These are phyloP conservation scores for Cairneyella variabilis DNA, from an alignment of 495 filamentous ascomycete genomes.

Conservation along the genomic window DNA sequence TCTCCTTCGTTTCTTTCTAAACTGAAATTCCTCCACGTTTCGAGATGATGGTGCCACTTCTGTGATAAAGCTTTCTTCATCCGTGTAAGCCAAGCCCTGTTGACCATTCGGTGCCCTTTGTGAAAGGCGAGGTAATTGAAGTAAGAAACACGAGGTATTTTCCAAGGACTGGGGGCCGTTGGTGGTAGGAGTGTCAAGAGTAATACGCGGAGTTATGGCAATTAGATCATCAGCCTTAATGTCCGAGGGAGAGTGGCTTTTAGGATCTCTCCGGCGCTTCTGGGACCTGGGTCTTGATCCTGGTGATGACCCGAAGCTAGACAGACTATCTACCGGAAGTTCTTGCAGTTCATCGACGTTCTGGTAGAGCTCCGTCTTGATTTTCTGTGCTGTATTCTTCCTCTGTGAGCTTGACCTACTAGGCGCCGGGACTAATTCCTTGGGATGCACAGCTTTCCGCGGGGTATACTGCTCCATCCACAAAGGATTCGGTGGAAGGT, in stretches of 20 bases:
- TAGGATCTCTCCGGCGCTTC: no score
- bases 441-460: background rate
- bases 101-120: background rate
- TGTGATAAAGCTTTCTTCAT: constrained; percentile 22
- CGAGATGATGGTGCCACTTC: constrained; percentile 24
- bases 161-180: background rate
- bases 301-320: background rate
- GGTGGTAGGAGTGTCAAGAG: background rate
- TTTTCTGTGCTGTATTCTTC: background rate
- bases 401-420: background rate
- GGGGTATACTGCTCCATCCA: background rate
- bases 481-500: background rate
- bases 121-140: background rate
- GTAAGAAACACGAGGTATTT: background rate
- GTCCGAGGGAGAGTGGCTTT: background rate
- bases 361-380: background rate
- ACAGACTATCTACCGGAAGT: background rate
- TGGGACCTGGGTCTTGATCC: background rate
- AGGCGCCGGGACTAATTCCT: no score
- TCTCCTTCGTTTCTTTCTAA: constrained; percentile 16
- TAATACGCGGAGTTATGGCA: background rate
- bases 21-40: constrained; percentile 22
- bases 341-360: background rate
- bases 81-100: background rate
- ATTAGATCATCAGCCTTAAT: constrained; percentile 6